Evolutionary conservation across 768 basidiomycete species (phyloP).

Genomic region (Psilocybe azurescens): DNA sequence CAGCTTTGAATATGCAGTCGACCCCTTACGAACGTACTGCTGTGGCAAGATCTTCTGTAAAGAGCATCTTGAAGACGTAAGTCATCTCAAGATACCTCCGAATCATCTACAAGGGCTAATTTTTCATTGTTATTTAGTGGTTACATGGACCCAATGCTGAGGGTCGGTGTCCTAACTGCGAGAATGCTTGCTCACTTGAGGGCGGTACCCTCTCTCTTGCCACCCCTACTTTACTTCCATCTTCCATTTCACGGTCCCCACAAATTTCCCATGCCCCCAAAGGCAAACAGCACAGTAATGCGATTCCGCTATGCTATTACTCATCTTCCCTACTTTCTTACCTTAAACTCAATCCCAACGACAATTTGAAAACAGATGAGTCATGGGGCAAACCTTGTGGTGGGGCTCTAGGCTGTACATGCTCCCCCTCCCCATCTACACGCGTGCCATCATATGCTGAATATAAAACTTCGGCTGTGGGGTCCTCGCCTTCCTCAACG

Average conservation of each 20-base stretch:
- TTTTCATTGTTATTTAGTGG: slow-evolving; percentile 27
- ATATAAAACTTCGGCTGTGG: no score
- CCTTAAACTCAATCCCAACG: not conserved
- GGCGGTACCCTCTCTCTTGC: slow-evolving; percentile 31
- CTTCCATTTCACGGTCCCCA: slow-evolving; percentile 3
- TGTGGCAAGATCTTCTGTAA: slow-evolving; percentile 38
- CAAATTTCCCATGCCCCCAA: slow-evolving; percentile 8
- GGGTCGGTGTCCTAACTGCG: slow-evolving; percentile 38
- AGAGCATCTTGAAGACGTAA: slow-evolving; percentile 36
- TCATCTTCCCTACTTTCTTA: not conserved
- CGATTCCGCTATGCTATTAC: not conserved
- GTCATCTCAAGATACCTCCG: slow-evolving; percentile 4
- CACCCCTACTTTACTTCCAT: slow-evolving; percentile 20
- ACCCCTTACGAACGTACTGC: slow-evolving; percentile 35
- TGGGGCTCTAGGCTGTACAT: not conserved
- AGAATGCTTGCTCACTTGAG: slow-evolving; percentile 32
- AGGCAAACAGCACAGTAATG: not conserved
- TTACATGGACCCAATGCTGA: slow-evolving; percentile 36
- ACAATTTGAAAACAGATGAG: not conserved
- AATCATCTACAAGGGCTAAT: not conserved
- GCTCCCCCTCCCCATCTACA: not conserved
- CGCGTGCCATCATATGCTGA: not conserved
- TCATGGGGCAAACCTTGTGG: not conserved
- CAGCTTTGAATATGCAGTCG: slow-evolving; percentile 38
- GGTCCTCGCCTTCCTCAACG: no score